phyloP scores from a whole-genome alignment of 306 rosid genomes.

The Gastrolobium bilobum region DNA sequence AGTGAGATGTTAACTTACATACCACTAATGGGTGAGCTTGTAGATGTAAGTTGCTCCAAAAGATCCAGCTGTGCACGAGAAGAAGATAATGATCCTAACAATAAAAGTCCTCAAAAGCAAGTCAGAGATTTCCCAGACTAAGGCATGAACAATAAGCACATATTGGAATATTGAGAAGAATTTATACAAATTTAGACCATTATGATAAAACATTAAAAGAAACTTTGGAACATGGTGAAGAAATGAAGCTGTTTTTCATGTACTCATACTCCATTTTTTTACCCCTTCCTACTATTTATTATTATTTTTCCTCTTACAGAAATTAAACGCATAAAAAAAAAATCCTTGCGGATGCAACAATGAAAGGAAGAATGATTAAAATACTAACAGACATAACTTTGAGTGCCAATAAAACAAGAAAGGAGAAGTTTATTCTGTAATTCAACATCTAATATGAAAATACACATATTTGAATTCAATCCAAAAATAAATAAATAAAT shows the following conservation, averaged over 20 bases:
- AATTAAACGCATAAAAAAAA: conserved; percentile 2
- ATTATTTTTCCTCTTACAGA: not conserved
- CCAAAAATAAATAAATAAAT: too few relatives aligned
- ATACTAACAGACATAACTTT: not conserved
- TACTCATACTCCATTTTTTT: not conserved
- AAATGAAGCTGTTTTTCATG: not conserved
- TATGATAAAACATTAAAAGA: not conserved
- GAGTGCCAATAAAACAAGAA: conserved; percentile 2
- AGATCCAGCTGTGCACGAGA: conserved; percentile 88
- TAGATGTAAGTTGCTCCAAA: conserved; percentile 87
- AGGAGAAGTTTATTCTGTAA: not conserved
- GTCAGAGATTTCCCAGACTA: not conserved
- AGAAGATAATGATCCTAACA: conserved; percentile 75
- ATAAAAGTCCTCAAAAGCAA: conserved; percentile 30
- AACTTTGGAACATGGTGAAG: conserved; percentile 1
- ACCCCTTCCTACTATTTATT: not conserved
- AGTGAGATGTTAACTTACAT: conserved; percentile 43
- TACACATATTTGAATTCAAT: conserved; percentile 15
- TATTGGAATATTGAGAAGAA: not conserved
- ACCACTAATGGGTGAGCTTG: conserved; percentile 70
- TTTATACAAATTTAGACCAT: conserved; percentile 7
- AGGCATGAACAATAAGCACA: not conserved
- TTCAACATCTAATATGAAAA: not conserved
- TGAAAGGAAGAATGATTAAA: not conserved
- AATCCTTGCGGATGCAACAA: not conserved